Conservation (phyloP, 768 basidiomycete species). For the Pulveroboletus sp. region DNA sequence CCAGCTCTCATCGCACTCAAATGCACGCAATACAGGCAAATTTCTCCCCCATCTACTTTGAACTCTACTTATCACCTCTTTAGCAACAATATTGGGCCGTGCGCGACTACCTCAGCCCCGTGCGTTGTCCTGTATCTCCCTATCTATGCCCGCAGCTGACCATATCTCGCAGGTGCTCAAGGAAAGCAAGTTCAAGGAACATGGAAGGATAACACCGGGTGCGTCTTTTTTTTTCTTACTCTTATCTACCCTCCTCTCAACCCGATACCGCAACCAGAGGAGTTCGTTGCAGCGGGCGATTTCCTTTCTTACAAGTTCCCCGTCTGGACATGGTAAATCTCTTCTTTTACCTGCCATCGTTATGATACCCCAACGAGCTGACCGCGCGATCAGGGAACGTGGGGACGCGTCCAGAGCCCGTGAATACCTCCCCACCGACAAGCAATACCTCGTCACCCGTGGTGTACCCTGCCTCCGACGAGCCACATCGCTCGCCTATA, state of each 20-base stretch:
- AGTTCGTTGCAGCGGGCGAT: slow-evolving; percentile 97
- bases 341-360: neutral
- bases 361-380: neutral
- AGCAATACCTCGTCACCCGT: slow-evolving; percentile 93
- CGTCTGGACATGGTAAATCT: slow-evolving; percentile 88
- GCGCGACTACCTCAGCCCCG: slow-evolving; percentile 89
- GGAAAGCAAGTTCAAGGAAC: slow-evolving; percentile 99
- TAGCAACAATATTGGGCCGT: slow-evolving; percentile 93
- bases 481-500: slow-evolving; percentile 88
- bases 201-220: slow-evolving; percentile 95
- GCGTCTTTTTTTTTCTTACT: slow-evolving; percentile 19
- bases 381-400: slow-evolving; percentile 63
- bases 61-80: neutral
- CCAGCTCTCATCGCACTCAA: slow-evolving; percentile 4
- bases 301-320: slow-evolving; percentile 98
- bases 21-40: slow-evolving; percentile 50
- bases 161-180: slow-evolving; percentile 68
- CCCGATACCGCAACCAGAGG: slow-evolving; percentile 52
- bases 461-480: slow-evolving; percentile 97
- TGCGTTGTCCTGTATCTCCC: slow-evolving; percentile 37
- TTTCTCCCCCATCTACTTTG: neutral
- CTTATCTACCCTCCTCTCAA: neutral
- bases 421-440: slow-evolving; percentile 92
- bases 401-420: slow-evolving; percentile 81
- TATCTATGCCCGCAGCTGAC: slow-evolving; percentile 24